Conservation (phyloP, 805 yeast species). For the Brettanomyces sp. region DNA sequence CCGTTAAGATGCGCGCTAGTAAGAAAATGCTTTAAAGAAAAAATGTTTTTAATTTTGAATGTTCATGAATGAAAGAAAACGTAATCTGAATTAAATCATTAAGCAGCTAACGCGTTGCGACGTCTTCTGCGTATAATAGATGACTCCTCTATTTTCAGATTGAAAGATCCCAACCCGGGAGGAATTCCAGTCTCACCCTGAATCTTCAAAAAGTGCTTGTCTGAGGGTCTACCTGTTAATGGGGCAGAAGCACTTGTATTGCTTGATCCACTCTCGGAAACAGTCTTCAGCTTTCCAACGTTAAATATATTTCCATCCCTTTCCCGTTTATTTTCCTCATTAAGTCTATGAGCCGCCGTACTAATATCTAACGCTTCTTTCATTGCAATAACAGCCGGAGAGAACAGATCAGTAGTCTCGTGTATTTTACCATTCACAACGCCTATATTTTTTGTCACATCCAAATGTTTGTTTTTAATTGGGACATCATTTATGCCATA, state of each 20-base stretch:
- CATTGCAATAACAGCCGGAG: slow-evolving; percentile 52
- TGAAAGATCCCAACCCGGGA: slow-evolving; percentile 23
- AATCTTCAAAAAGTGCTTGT: no score
- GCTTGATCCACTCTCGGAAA: no score
- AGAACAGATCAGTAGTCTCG: slow-evolving; percentile 26
- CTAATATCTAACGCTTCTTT: slow-evolving; percentile 54
- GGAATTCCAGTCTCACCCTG: neutral
- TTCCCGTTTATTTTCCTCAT: slow-evolving; percentile 31
- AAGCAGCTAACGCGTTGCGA: neutral
- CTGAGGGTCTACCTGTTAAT: no score
- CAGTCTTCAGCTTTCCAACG: no score
- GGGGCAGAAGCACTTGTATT: no score
- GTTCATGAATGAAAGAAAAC: neutral
- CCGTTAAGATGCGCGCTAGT: no score
- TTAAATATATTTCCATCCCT: neutral
- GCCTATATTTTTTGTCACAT: no score
- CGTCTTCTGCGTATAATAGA: slow-evolving; percentile 39
- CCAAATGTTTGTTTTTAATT: neutral
- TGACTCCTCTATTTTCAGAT: slow-evolving; percentile 42
- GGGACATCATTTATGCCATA: neutral
- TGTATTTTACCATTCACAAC: slow-evolving; percentile 1
- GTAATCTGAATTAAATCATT: neutral
- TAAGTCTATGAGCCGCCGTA: slow-evolving; percentile 51
- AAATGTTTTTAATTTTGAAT: no score
- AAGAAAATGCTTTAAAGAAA: no score